Evolutionary conservation across 805 yeast genomes (phyloP), one percentile per base, ranked within the genome.

Genomic region (Lipomyces yamanashiensis): DNA sequence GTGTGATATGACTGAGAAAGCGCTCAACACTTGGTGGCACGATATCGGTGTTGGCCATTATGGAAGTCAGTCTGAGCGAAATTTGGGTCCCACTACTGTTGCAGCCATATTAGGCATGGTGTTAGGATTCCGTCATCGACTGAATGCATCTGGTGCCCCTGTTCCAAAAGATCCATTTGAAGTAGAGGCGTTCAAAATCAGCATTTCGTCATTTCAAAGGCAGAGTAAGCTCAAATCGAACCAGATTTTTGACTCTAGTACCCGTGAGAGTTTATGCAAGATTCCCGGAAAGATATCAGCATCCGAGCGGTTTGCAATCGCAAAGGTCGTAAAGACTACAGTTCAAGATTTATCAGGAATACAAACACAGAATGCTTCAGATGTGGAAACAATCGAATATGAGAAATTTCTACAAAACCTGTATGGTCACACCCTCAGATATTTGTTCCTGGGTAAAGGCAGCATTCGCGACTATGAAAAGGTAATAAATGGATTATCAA

Each of bases 101-200:
- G 82, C 96, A 0, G 93, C 95, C 0, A 80, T 95, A 1, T 75
- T 95, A 8, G 95, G 98, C 52, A 84, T 90, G 71, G 83, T 90
- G 0, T 74, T 89, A 19, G 86, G 91, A 60, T 82, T 90, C 53
- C 81, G 86, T 54, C 81, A 83, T 57, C 84, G 91, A 67, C 72
- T 93, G 44, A 81, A 80, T 12, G 77, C 82, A 37, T 83, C 72
- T 76, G 84, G 73, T 76, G 82, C 76, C 71, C 89, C 80, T 70
- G 88, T 80, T 63, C 95, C 86, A 17, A 89, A 90, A 71, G 98
- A 95, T 72, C 93, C 96, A 0, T 86, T 89, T 72, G 93, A 89
- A 65, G 86, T 85, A 57, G 88, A 86, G 58, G 82, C 82, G 54
- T 88, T 93, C 70, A 82, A 85, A 75, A 74, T 81, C 1, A 84